Conservation (phyloP, 768 basidiomycete genomes). For the Tylopilus vinaceipallidus region DNA sequence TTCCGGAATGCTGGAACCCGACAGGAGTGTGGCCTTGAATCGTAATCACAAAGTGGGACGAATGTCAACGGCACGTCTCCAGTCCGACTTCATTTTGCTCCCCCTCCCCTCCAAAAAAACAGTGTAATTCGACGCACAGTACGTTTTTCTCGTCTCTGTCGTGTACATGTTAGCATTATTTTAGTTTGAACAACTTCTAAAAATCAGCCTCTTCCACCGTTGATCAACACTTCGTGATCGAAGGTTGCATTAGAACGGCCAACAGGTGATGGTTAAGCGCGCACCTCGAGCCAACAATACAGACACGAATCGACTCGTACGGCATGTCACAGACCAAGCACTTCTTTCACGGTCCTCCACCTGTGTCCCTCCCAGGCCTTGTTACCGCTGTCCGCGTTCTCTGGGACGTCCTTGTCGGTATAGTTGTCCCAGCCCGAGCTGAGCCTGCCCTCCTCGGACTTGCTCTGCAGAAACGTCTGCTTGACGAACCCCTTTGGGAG, state of each 20-base stretch:
- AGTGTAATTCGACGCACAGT: too few species aligned
- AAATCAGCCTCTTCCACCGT: too few species aligned
- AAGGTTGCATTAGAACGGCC: too few species aligned
- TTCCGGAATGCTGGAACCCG: too few species aligned
- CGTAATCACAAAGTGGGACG: too few species aligned
- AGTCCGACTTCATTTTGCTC: too few species aligned
- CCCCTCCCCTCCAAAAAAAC: too few species aligned
- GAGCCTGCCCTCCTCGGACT: conserved; percentile 28
- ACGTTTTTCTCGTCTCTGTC: too few species aligned
- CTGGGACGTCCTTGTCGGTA: conserved; percentile 28
- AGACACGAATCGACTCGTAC: background rate
- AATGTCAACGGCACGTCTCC: too few species aligned
- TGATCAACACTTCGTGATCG: background rate
- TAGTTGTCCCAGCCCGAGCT: conserved; percentile 37
- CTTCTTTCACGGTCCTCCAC: conserved; percentile 31
- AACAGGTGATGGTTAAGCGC: conserved; percentile 4
- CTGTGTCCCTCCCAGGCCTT: conserved; percentile 33
- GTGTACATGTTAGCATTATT: too few species aligned
- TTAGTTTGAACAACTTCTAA: too few species aligned
- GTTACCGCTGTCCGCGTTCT: conserved; percentile 32
- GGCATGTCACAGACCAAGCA: conserved; percentile 20
- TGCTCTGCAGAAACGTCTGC: conserved; percentile 31
- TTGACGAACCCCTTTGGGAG: conserved; percentile 31
- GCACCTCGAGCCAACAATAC: background rate
- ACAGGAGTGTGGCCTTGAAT: too few species aligned